Evolutionary conservation across 306 rosid genomes (phyloP).

Genomic region (Cicer pinnatifidum): DNA sequence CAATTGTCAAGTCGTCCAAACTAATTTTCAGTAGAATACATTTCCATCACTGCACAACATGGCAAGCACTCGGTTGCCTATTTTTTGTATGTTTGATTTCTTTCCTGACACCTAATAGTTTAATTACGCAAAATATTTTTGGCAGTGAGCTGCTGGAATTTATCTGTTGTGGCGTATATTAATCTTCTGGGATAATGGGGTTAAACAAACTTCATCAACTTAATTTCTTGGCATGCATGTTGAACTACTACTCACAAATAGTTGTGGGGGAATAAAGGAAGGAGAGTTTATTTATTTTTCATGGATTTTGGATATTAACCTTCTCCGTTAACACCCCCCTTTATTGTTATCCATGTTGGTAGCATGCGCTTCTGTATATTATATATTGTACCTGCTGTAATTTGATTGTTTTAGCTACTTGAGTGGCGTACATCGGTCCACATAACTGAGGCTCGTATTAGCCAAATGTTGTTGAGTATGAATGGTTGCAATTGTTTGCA

Average conservation of each 20-base stretch:
- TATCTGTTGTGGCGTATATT: not conserved
- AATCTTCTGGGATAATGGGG: not conserved
- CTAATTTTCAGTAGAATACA: not conserved
- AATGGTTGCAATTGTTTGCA: too few relatives aligned
- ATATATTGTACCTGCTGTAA: too few relatives aligned
- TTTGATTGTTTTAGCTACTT: too few relatives aligned
- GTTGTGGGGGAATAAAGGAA: not conserved
- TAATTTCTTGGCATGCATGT: not conserved
- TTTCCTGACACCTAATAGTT: not conserved
- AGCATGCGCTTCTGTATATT: too few relatives aligned
- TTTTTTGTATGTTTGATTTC: not conserved
- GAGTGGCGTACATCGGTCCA: too few relatives aligned
- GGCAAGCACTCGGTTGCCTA: slow-evolving; percentile 6
- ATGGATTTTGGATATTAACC: too few relatives aligned
- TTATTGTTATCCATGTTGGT: too few relatives aligned
- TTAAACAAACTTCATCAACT: slow-evolving; percentile 6
- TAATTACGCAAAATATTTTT: not conserved
- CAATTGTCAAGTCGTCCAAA: not conserved
- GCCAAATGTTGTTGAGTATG: too few relatives aligned
- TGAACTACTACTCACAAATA: not conserved
- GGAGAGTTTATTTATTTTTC: not conserved
- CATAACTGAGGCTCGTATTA: too few relatives aligned
- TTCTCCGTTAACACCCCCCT: too few relatives aligned
- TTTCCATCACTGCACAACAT: not conserved
- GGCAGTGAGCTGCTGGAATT: slow-evolving; percentile 5